Conservation (phyloP, 2,329 filamentous ascomycete species). For the Trichoderma citrinoviride region DNA sequence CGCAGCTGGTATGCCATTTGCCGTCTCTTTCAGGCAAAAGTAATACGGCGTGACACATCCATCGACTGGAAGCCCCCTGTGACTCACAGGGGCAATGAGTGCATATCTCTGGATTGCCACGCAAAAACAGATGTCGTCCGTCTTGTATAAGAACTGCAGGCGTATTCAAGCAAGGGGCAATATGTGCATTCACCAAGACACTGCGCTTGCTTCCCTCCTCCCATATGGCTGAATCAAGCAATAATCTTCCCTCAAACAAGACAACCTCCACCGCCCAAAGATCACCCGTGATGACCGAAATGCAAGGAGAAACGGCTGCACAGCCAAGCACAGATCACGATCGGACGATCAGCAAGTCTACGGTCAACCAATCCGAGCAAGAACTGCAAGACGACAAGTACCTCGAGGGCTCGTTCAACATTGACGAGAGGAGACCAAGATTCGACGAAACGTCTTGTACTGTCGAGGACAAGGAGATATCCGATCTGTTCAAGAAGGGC, state of each 20-base stretch:
- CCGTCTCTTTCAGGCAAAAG: not conserved
- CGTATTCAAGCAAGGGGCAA: no score
- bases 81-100: not conserved
- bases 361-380: not conserved
- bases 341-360: not conserved
- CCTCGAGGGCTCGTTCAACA: not conserved
- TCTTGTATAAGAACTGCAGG: not conserved
- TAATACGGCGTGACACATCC: not conserved
- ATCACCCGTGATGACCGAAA: not conserved
- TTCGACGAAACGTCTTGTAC: constrained; percentile 14
- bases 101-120: not conserved
- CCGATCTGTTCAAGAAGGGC: constrained; percentile 15
- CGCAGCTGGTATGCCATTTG: not conserved
- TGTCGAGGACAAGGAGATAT: constrained; percentile 20
- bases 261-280: not conserved
- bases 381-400: not conserved
- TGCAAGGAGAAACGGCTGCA: not conserved
- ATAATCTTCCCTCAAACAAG: not conserved
- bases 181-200: not conserved
- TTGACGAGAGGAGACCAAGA: not conserved
- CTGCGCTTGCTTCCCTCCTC: not conserved
- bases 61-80: not conserved
- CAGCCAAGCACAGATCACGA: not conserved
- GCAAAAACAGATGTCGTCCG: not conserved
- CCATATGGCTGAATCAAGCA: not conserved